These are phyloP conservation scores for Hanseniaspora nectarophila DNA, from an alignment of 805 yeast genomes.

Conservation along the genomic window DNA sequence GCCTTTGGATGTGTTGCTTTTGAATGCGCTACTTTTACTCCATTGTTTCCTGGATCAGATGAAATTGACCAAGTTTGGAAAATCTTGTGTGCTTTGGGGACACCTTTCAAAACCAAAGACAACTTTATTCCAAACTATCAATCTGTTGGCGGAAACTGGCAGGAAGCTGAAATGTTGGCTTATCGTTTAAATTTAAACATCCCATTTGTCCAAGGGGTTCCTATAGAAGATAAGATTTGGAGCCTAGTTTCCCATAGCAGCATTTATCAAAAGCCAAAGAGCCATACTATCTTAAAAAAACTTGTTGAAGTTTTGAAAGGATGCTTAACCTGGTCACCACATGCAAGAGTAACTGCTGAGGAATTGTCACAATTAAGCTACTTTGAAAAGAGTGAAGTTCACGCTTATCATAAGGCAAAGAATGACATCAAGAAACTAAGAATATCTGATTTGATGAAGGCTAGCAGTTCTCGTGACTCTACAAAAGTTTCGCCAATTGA, in stretches of 20 bases:
- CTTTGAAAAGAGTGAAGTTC: conserved; percentile 36
- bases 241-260: neutral
- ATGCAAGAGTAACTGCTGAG: conserved; percentile 43
- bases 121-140: conserved; percentile 21
- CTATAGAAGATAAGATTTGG: conserved; percentile 27
- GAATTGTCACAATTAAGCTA: conserved; percentile 40
- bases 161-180: conserved; percentile 45
- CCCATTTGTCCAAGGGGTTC: conserved; percentile 44
- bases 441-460: neutral
- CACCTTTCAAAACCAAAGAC: conserved; percentile 39
- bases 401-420: neutral
- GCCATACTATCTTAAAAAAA: conserved; percentile 28
- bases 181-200: conserved; percentile 42
- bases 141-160: conserved; percentile 68
- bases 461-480: neutral
- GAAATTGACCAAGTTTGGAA: conserved; percentile 69
- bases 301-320: conserved; percentile 33
- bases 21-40: conserved; percentile 59
- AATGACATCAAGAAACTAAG: neutral
- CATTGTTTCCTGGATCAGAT: conserved; percentile 73
- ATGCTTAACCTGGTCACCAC: conserved; percentile 67
- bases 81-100: conserved; percentile 58
- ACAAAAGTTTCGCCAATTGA: neutral
- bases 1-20: conserved; percentile 73
- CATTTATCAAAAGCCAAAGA: conserved; percentile 32